Evolutionary conservation across 2,329 filamentous ascomycete genomes (phyloP), one percentile per base, ranked within the genome.

Genomic region (Capronia americana): DNA sequence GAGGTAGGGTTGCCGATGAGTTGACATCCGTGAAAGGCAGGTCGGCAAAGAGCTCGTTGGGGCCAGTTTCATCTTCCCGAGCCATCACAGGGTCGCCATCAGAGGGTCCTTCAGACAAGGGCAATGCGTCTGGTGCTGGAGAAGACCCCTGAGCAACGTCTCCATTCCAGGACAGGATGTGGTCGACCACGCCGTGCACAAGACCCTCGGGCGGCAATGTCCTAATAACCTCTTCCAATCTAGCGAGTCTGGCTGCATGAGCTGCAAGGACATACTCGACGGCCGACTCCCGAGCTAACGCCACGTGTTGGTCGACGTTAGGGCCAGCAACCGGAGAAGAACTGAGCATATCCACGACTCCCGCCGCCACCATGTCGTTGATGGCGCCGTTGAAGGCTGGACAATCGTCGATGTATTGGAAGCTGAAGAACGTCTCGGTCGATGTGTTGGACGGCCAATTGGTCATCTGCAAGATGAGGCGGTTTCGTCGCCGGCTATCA

Each of bases 391-490:
- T 41, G 23, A 67, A 67, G 6, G 32, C 23, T 2, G 51, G 51
- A 41, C 61, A 61, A 2, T 48, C 23, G 2, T 48, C 41, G 24
- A 66, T 41, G 38, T 46, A 12, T 7, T 54, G 24, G 14, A 57
- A 64, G 10, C 58, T 28, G 57, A 67, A 61, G 20, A 64, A 46
- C 3, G 32, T 55, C 51, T 64, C 61, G 2, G 57, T 46, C 8
- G 34, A 23, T 7, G 34, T 2, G 3, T 63, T 54, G 30, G 26
- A 23, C 20, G 65, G 61, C 34, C 57, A 67, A 20, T 61, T 34
- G n/a, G 51, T 20, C 44, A 67, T 61, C 23, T 58, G 30, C 14
- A 67, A n/a, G 1, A 64, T 48, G 7, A 61, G 41, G 11, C 11
- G 23, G 6, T 53, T 46, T 32, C 65, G 65, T 6, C 41, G 46